Base-by-base conservation (phyloP, 2,329 filamentous ascomycete genomes). In the Claviceps humidiphila region DNA sequence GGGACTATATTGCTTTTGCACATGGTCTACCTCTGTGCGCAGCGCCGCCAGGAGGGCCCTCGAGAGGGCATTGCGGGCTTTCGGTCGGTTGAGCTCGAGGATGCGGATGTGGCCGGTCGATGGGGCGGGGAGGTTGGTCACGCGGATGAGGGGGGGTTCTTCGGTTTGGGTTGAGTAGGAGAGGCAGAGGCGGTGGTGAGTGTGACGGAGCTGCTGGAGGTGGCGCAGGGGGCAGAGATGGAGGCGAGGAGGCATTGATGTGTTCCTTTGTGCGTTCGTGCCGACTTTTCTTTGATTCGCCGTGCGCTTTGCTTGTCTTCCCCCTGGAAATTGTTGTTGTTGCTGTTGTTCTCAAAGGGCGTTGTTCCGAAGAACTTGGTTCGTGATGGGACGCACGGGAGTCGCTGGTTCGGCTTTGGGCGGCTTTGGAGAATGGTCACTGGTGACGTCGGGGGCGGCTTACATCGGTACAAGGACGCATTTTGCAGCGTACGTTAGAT, bases 51-150 rank as follows among this genome's bases (percentile, higher is more conserved):
- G 78, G 40, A 98, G 76, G 53, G 83, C 80, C 54, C 75, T 78
- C 0, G 90, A 97, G 64, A 98, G 87, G 58, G 93, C 93, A 69
- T 98, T 98, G 63, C 91, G 86, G 39, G 90, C 85, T 8, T 78
- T 68, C 0, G 89, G 89, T 4, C 89, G 80, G 71, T 96, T 93
- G 58, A 98, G 78, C 56, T 91, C 85, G 53, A 97, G 81, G 58
- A 97, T 78, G 54, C 89, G 84, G 69, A 97, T 93, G 71, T 85
- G 85, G 58, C 91, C 93, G 17, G 81, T 81, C 63, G 84, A 80
- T 0, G 89, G 83, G 2, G 89, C 87, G 44, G 87, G 84, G 48
- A 95, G 71, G 67, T 85, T 82, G 55, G 81, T 84, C 58, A 87
- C 77, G 63, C 84, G 82, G 68, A 95, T 72, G 47, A 83, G 69